phyloP scores from a whole-genome alignment of 495 filamentous ascomycete species.

The Astrocystis sublimbata region DNA sequence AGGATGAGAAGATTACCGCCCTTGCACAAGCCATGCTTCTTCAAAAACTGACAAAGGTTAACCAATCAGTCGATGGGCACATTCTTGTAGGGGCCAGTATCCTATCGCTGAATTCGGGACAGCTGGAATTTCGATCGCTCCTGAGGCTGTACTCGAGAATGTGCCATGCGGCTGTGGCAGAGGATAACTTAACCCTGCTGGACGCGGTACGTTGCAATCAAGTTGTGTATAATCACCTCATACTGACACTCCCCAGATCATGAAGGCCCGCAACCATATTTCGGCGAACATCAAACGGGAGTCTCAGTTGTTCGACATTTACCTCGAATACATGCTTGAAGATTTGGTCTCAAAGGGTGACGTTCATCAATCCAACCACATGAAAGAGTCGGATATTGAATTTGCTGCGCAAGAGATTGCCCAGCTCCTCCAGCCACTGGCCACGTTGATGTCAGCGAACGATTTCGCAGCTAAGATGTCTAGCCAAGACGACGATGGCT shows the following conservation, averaged over 20 bases:
- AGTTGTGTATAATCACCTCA: conserved; percentile 21
- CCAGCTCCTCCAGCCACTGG: conserved; percentile 78
- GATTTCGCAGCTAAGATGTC: conserved; percentile 43
- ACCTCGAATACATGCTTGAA: conserved; percentile 80
- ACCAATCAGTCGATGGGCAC: conserved; percentile 69
- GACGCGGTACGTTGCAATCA: conserved; percentile 58
- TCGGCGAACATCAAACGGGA: conserved; percentile 64
- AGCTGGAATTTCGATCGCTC: conserved; percentile 77
- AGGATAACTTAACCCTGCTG: conserved; percentile 59
- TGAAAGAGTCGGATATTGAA: conserved; percentile 70
- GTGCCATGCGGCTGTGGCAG: conserved; percentile 67
- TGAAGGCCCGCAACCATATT: conserved; percentile 74
- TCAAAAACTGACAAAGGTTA: conserved; percentile 87
- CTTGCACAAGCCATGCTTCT: conserved; percentile 94
- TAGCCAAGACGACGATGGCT: conserved; percentile 59
- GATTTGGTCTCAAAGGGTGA: conserved; percentile 89
- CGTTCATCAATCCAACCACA: conserved; percentile 58
- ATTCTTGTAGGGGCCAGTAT: conserved; percentile 80
- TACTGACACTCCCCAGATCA: conserved; percentile 50
- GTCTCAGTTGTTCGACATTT: conserved; percentile 74
- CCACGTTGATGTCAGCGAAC: conserved; percentile 66
- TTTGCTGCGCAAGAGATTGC: conserved; percentile 81
- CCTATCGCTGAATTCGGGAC: conserved; percentile 72
- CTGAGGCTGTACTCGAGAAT: conserved; percentile 79
- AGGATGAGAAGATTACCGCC: conserved; percentile 89